These are phyloP conservation scores for Grosmannia penicillata DNA, from an alignment of 2,329 filamentous ascomycete genomes.

Conservation along the genomic window DNA sequence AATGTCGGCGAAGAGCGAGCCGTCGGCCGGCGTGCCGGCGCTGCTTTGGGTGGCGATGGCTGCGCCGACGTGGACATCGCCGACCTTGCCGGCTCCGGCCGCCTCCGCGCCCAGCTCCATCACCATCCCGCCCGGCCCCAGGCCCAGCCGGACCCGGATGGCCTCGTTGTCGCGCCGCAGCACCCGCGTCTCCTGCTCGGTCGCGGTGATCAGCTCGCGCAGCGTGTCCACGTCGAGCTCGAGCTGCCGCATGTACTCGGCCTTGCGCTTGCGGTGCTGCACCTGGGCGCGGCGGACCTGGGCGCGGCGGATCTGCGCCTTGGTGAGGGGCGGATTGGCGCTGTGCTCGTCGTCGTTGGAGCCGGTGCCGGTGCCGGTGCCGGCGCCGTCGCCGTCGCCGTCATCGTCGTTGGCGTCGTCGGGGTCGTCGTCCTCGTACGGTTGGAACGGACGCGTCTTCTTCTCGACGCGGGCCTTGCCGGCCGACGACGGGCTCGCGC, in stretches of 20 bases:
- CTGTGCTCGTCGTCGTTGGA: too few species aligned
- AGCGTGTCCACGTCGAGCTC: slow-evolving; percentile 34
- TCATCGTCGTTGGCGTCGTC: neutral
- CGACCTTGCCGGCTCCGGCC: too few species aligned
- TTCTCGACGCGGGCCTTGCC: too few species aligned
- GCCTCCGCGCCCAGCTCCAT: too few species aligned
- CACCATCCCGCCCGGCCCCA: neutral
- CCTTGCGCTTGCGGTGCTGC: slow-evolving; percentile 40
- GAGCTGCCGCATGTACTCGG: slow-evolving; percentile 37
- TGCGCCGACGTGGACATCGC: neutral
- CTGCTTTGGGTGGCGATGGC: neutral
- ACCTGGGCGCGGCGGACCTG: slow-evolving; percentile 39
- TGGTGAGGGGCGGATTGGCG: slow-evolving; percentile 2
- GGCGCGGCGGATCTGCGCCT: slow-evolving; percentile 30
- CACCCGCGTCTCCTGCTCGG: slow-evolving; percentile 22
- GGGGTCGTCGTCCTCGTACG: neutral
- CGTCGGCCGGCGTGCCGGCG: neutral
- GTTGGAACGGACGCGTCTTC: too few species aligned
- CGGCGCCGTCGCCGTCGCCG: neutral
- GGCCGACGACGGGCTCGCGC: too few species aligned
- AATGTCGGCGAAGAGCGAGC: slow-evolving; percentile 17
- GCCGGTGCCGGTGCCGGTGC: too few species aligned
- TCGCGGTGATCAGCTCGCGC: slow-evolving; percentile 28
- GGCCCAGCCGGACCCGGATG: slow-evolving; percentile 21
- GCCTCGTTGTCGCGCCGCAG: slow-evolving; percentile 28